Percentiles rank a stretch among this genome's conserved stretches.
These are phyloP conservation scores for Exophiala phaeomuriformis DNA, from an alignment of 2,329 filamentous ascomycete genomes.

Conservation along the genomic window DNA sequence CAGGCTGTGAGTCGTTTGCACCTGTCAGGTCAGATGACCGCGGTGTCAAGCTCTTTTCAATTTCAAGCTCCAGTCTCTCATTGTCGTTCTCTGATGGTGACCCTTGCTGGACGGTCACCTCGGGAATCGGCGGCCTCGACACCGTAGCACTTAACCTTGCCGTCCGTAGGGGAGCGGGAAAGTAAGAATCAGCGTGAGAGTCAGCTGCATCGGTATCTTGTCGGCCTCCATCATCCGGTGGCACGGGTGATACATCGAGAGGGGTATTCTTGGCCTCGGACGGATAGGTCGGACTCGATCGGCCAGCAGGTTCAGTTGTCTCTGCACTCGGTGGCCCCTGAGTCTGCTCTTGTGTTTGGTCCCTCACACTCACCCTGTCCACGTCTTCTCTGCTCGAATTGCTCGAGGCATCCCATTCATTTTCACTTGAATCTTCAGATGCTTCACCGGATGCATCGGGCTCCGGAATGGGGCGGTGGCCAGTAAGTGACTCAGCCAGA, in stretches of 20 bases:
- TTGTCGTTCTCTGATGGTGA: conserved; percentile 37
- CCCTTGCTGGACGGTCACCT: conserved; percentile 32
- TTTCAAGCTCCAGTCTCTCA: conserved; percentile 41
- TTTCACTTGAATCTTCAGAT: conserved; percentile 28
- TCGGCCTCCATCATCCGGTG: background rate
- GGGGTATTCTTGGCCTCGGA: background rate
- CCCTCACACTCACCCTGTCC: conserved; percentile 37
- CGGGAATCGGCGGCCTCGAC: conserved; percentile 32
- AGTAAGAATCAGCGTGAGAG: conserved; percentile 22
- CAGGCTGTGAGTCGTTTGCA: background rate
- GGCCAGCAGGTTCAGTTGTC: background rate
- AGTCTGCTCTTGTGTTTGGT: background rate
- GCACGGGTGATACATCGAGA: conserved; percentile 1
- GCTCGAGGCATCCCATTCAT: conserved; percentile 27
- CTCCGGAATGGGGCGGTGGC: conserved; percentile 31
- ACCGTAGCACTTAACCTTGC: conserved; percentile 13
- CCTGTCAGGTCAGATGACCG: conserved; percentile 18
- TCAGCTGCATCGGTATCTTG: conserved; percentile 4
- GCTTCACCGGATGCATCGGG: conserved; percentile 16
- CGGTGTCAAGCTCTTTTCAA: conserved; percentile 43
- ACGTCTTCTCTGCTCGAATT: conserved; percentile 37
- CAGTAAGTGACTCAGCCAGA: conserved; percentile 41
- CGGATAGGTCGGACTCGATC: background rate
- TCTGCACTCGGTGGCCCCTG: background rate
- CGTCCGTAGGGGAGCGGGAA: conserved; percentile 26